Conservation (phyloP, 164 flowering plant species). For the Nymphaea colorata region DNA sequence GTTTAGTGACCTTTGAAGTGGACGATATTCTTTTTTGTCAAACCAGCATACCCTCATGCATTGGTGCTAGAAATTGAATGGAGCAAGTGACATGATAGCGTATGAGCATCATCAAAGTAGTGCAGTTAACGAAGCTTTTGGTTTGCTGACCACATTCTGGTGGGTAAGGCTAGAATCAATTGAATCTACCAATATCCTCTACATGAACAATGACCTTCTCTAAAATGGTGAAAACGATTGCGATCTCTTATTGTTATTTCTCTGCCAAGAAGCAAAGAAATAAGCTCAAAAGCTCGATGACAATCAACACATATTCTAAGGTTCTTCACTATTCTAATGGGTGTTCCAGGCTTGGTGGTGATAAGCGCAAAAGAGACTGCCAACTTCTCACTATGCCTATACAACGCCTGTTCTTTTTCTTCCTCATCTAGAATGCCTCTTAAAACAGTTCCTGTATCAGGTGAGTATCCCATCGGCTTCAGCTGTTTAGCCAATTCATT, state of each 20-base stretch:
- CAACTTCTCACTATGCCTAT: conserved; percentile 18
- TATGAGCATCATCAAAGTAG: no score
- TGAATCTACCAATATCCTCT: conserved; percentile 11
- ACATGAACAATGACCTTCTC: conserved; percentile 14
- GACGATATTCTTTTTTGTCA: not conserved
- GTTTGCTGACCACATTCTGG: no score
- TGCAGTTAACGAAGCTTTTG: no score
- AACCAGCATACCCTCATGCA: not conserved
- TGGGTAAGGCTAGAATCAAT: no score
- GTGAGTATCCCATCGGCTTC: conserved; percentile 14
- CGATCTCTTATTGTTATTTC: conserved; percentile 15
- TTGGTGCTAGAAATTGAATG: no score
- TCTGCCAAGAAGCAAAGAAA: conserved; percentile 12
- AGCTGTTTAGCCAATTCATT: conserved; percentile 13
- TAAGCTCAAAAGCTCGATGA: conserved; percentile 15
- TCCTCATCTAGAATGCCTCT: conserved; percentile 11
- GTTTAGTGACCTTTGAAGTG: not conserved
- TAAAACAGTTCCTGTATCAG: conserved; percentile 7
- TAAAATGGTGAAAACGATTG: conserved; percentile 16
- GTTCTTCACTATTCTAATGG: conserved; percentile 16
- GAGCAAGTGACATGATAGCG: no score
- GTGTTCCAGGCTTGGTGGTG: conserved; percentile 1
- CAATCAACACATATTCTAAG: conserved; percentile 16
- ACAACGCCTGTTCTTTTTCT: conserved; percentile 12
- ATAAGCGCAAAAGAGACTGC: conserved; percentile 12